These are phyloP conservation scores for Microbotryum intermedium DNA, from an alignment of 1,284 basidiomycete species.

Conservation along the genomic window DNA sequence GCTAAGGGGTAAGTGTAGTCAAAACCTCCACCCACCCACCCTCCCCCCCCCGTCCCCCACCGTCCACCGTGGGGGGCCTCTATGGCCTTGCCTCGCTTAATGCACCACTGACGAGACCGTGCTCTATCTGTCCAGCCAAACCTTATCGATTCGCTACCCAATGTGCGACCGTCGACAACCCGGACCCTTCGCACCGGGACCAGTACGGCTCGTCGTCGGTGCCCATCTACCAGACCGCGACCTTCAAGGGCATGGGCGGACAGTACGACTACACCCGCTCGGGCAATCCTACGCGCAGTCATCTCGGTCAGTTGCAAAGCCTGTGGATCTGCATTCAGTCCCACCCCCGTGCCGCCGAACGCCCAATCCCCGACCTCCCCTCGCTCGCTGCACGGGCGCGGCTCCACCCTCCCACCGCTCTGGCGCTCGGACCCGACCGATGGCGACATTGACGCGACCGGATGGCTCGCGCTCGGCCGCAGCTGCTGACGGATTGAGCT, in stretches of 20 bases:
- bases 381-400: no score
- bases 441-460: no score
- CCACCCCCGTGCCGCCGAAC: no score
- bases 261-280: slow-evolving; percentile 81
- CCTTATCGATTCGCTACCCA: slow-evolving; percentile 40
- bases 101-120: neutral
- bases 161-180: slow-evolving; percentile 81
- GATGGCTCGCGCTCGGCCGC: no score
- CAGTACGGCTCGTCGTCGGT: slow-evolving; percentile 90
- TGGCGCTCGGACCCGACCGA: no score
- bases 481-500: no score
- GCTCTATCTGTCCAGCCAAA: slow-evolving; percentile 1
- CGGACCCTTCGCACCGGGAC: slow-evolving; percentile 69
- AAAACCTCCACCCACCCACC: neutral
- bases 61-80: neutral
- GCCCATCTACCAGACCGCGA: slow-evolving; percentile 96
- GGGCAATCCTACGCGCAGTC: slow-evolving; percentile 92
- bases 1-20: slow-evolving; percentile 3
- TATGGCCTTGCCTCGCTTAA: neutral
- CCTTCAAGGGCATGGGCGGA: slow-evolving; percentile 90
- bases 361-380: no score
- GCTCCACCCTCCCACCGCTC: no score
- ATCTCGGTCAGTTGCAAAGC: slow-evolving; percentile 69
- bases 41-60: no score
- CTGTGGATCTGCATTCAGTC: no score